phyloP scores from a whole-genome alignment of 805 yeast genomes.

The Pichia kluyveri region DNA sequence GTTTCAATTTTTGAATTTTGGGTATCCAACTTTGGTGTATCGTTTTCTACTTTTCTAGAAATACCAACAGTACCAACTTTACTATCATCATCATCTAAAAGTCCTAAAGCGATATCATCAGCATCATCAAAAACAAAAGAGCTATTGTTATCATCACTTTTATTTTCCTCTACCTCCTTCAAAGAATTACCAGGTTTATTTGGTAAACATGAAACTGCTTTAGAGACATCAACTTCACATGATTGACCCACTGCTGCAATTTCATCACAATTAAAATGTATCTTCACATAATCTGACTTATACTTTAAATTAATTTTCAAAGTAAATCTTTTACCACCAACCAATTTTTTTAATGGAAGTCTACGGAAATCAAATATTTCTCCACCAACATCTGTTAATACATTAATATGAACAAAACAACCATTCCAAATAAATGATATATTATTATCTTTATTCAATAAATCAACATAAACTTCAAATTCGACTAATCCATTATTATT shows the following conservation, averaged over 20 bases:
- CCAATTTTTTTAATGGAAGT: slow-evolving; percentile 22
- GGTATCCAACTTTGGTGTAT: too few species aligned
- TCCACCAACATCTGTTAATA: slow-evolving; percentile 20
- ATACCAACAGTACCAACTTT: too few species aligned
- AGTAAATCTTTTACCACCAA: slow-evolving; percentile 18
- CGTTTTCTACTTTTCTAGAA: too few species aligned
- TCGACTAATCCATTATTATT: slow-evolving; percentile 19
- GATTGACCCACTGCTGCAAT: slow-evolving; percentile 24
- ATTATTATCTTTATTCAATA: slow-evolving; percentile 16
- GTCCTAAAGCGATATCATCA: neutral
- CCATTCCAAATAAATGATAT: slow-evolving; percentile 10
- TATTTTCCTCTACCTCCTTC: neutral
- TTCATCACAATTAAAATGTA: slow-evolving; percentile 30
- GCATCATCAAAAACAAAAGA: slow-evolving; percentile 7
- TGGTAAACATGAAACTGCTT: neutral
- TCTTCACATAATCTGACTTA: slow-evolving; percentile 18
- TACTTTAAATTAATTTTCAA: slow-evolving; percentile 17
- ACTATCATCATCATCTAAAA: too few species aligned
- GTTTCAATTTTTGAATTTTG: too few species aligned
- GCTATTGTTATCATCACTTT: neutral
- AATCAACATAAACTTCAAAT: slow-evolving; percentile 26
- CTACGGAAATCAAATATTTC: slow-evolving; percentile 37
- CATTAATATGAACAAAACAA: slow-evolving; percentile 3
- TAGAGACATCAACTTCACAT: neutral
- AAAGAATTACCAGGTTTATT: neutral